Percentiles rank a stretch among this genome's conserved stretches.
phyloP scores from a whole-genome alignment of 345 rosid genomes.

The Fremontodendron californicum region DNA sequence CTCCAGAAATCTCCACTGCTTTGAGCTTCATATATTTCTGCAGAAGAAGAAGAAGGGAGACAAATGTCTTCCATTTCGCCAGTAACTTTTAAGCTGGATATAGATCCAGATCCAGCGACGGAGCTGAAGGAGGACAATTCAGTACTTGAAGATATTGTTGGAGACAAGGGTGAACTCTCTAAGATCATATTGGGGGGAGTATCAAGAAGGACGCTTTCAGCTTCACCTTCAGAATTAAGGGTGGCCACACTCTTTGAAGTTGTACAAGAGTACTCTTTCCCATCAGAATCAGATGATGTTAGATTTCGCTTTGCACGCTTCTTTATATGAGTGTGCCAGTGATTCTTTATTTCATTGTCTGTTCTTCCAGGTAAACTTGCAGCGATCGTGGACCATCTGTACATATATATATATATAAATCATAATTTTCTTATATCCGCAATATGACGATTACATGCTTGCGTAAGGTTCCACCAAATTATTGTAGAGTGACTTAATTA shows the following conservation, averaged over 20 bases:
- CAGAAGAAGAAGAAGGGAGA: too few relatives aligned
- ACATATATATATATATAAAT: background rate
- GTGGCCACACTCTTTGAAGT: background rate
- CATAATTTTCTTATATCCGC: background rate
- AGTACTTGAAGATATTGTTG: background rate
- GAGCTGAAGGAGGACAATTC: background rate
- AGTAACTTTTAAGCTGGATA: background rate
- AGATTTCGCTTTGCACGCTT: constrained; percentile 5
- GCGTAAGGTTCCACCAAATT: background rate
- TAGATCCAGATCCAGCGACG: background rate
- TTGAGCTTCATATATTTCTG: too few relatives aligned
- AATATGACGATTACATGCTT: background rate
- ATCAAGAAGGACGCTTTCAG: background rate
- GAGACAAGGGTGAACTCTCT: constrained; percentile 24
- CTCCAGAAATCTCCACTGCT: too few relatives aligned
- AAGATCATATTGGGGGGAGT: background rate
- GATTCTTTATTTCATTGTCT: constrained; percentile 38
- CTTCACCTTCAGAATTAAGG: background rate
- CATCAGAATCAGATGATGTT: background rate
- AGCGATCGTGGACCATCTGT: constrained; percentile 42
- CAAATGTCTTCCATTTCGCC: background rate
- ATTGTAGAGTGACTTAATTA: background rate
- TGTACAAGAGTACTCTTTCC: background rate
- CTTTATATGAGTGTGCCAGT: constrained; percentile 35
- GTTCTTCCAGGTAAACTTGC: constrained; percentile 32